phyloP scores from a whole-genome alignment of 176 grass and related monocot genomes.

The Elymus sibiricus region DNA sequence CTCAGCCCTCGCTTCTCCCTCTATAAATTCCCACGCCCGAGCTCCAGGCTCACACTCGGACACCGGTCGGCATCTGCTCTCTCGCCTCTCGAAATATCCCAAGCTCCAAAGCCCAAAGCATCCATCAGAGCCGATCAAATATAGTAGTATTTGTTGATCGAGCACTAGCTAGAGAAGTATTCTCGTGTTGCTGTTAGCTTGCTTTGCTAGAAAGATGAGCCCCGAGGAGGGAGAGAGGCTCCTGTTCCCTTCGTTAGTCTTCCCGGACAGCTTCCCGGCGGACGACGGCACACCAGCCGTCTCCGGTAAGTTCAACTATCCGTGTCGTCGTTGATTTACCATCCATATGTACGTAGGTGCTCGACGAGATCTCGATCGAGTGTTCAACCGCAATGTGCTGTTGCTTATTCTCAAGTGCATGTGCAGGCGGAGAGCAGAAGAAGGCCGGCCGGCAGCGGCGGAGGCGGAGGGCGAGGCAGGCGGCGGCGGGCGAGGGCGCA shows the following conservation, averaged over 20 bases:
- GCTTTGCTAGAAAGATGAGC: conserved; percentile 29
- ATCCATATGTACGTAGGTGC: neutral
- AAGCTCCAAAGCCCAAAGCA: neutral
- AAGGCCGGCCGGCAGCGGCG: conserved; percentile 50
- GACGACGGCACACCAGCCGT: conserved; percentile 1
- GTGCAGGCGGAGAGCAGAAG: conserved; percentile 42
- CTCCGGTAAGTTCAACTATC: neutral
- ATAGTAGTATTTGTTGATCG: neutral
- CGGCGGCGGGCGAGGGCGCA: neutral
- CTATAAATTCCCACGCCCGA: conserved; percentile 36
- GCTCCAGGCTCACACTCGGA: conserved; percentile 24
- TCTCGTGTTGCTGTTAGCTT: neutral
- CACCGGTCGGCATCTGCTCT: neutral
- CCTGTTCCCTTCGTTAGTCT: conserved; percentile 47
- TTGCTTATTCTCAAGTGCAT: neutral
- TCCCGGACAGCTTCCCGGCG: conserved; percentile 29
- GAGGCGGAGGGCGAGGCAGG: conserved; percentile 45
- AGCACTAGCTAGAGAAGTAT: neutral
- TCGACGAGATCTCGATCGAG: no score
- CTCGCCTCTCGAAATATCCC: conserved; percentile 27
- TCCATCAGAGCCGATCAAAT: conserved; percentile 18
- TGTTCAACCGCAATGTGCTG: neutral
- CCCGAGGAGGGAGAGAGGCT: conserved; percentile 49
- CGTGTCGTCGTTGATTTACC: neutral
- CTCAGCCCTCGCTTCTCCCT: neutral